Base-by-base conservation (phyloP, 1,284 basidiomycete genomes). In the Mycosarcoma mackinlayi region DNA sequence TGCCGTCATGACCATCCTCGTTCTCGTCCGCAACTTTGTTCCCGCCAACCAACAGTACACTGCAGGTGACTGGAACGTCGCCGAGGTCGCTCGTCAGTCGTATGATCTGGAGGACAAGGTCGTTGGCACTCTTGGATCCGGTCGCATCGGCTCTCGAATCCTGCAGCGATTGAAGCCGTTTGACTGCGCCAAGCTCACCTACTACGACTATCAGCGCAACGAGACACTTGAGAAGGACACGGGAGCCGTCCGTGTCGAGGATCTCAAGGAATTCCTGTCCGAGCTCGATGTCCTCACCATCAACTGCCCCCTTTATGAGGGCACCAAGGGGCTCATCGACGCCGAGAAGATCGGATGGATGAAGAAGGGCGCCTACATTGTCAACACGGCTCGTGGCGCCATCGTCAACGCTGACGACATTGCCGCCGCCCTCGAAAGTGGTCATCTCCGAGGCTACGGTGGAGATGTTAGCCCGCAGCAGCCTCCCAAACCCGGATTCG, bases 341-440 rank as follows among this genome's bases (percentile, higher is more conserved):
- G 87, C 88, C 39, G 91, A 94, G 35, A 88, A 92, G 48, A 86
- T 98, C 76, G 87, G 88, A 80, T 90, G 92, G 85, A 92, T 96
- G 88, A 96, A 97, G 88, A 90, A 91, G 80, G 87, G 86, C 27
- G 77, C 84, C n/a, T 94, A 91, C 90, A 87, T 94, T 74, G 89
- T 95, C 82, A 94, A 95, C 88, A 94, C 93, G 28, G 93, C 93
- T 39, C 92, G 93, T 77, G 94, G 94, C 42, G 94, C 94, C 48
- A 94, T 97, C 80, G 92, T 90, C 83, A 90, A 93, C 84, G 89
- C 89, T 70, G 87, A 92, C 67, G 92, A 89, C 42, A 89, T 96
- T 60, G 89, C 89, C 10, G 88, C 84, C 1, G 92, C 93, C 10
- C 84, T 97, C 66, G 87, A 88, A 84, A 89, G 87, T 53, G 94